Evolutionary conservation across 2,329 filamentous ascomycete genomes (phyloP).

Genomic region (Didymella segeticola): DNA sequence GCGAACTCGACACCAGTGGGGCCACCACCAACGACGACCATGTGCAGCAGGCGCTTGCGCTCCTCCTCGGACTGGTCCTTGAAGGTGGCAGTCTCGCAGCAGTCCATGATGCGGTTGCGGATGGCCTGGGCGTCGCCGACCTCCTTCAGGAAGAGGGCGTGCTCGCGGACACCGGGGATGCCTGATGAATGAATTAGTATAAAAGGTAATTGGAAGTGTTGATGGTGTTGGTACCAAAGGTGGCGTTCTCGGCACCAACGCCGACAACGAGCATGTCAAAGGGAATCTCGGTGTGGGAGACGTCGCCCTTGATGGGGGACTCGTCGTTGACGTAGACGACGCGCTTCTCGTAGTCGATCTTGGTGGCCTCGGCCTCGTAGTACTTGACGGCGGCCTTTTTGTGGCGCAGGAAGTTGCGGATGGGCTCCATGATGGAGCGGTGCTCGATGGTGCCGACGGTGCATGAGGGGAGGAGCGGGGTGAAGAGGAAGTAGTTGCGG

Average conservation of each 20-base stretch:
- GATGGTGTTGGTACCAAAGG: slow-evolving; percentile 89
- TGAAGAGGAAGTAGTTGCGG: slow-evolving; percentile 99
- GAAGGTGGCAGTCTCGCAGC: slow-evolving; percentile 97
- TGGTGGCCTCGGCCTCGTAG: slow-evolving; percentile 97
- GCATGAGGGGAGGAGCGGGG: slow-evolving; percentile 93
- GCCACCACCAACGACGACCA: slow-evolving; percentile 87
- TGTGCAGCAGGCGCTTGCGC: slow-evolving; percentile 92
- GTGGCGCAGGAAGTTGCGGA: slow-evolving; percentile 92
- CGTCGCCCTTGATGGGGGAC: slow-evolving; percentile 87
- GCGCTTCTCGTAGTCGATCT: slow-evolving; percentile 91
- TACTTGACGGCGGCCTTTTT: slow-evolving; percentile 94
- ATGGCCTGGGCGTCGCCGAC: slow-evolving; percentile 95
- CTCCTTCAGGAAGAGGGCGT: slow-evolving; percentile 99
- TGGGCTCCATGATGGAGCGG: slow-evolving; percentile 99
- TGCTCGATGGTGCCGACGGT: slow-evolving; percentile 98
- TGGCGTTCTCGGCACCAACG: slow-evolving; percentile 97
- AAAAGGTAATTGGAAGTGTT: too few relatives aligned
- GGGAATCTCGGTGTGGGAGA: slow-evolving; percentile 83
- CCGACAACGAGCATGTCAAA: slow-evolving; percentile 99
- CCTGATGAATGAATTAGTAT: slow-evolving; percentile 53
- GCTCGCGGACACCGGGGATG: slow-evolving; percentile 91
- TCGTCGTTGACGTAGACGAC: slow-evolving; percentile 89
- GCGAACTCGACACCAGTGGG: slow-evolving; percentile 98
- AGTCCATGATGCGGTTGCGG: slow-evolving; percentile 99
- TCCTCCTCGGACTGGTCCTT: slow-evolving; percentile 92